Evolutionary conservation across 2,329 filamentous ascomycete genomes (phyloP), one percentile per base, ranked within the genome.

Genomic region (Aspergillus ochraceoroseus): DNA sequence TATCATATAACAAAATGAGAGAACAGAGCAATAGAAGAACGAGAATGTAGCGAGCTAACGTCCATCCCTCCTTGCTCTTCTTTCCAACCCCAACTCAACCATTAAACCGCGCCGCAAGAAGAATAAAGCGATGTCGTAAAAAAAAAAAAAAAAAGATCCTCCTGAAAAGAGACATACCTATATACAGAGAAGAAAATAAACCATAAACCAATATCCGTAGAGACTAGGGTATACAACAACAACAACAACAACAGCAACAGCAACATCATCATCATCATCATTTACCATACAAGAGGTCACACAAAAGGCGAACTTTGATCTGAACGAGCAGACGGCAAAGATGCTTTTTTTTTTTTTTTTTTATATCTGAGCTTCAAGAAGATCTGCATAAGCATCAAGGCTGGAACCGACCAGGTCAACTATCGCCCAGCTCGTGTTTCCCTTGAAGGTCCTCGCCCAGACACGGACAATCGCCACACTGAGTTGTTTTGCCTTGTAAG

Each of bases 401-500:
- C 68, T 70, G 6, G 60, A 64, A 8, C 69, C 69, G 27, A 71
- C 66, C 37, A 71, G 53, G 37, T 71, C 69, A 32, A 66, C 65
- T 44, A 71, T 71, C 4, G 69, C 67, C 69, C 66, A 70, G 48
- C 68, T 71, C 6, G 69, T 71, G 42, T 71, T 70, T 3, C 68
- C 68, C 38, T 64, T 69, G 47, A 70, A 70, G 3, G 67, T 70
- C 27, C 65, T 63, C 5, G 68, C 67, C 59, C 68, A 71, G 11
- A 71, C 68, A 7, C 69, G 63, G 9, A 71, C 67, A 38, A 71
- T 70, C n/a, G 67, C 64, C 48, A 71, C 63, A 35, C 67, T 70
- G n/a, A 71, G 58, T 30, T 68, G 64, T 13, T 64, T 64, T 38
- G 68, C 65, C 44, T 70, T 68, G 32, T 58, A 60, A 3, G 62